Evolutionary conservation across 148 eudicot species (phyloP), one percentile per base, ranked within the genome.

Genomic region (Rhododendron henanense): DNA sequence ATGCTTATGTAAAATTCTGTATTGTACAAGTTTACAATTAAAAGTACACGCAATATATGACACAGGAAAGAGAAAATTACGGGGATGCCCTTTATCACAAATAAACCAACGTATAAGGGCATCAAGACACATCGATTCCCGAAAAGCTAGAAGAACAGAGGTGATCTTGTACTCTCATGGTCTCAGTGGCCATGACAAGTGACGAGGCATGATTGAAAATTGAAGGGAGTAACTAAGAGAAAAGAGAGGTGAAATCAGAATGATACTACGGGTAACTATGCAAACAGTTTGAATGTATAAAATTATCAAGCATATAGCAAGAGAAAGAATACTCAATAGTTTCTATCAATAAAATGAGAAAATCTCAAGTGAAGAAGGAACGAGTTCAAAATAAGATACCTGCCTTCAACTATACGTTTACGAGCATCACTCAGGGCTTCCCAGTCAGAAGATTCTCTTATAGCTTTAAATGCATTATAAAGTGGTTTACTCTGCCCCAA

Each of bases 401-500:
- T 86, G 94, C 99, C 89, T 91, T 97, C 99, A 77, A 97, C 98
- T 85, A 97, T 95, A 69, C 99, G 90, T 92, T 90, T 95, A 25
- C 91, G 96, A 87, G 99, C 95, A 84, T 91, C 93, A 85, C 93
- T 95, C 69, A 95, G 87, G 7, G 90, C 59, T 3, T 92, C 87
- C 98, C 98, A 97, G 51, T 91, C 96, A 81, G 95, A 41, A 57
- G 99, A 97, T 67, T 94, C 98, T 85, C 89, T 89, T 18, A 97
- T 95, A 81, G 96, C 92, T 89, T 93, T 97, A 84, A 97, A 94
- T 18, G 99, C 98, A 88, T 92, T 93, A 85, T 94, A 94, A 63
- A 97, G 85, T 25, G 99, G 98, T 90, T 97, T 95, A 84, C 99
- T 97, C 88, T 97, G 99, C 35, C 98, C 99, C 89, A 95, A 84